phyloP scores from a whole-genome alignment of 2,329 filamentous ascomycete genomes.

The Coleophoma cylindrospora region DNA sequence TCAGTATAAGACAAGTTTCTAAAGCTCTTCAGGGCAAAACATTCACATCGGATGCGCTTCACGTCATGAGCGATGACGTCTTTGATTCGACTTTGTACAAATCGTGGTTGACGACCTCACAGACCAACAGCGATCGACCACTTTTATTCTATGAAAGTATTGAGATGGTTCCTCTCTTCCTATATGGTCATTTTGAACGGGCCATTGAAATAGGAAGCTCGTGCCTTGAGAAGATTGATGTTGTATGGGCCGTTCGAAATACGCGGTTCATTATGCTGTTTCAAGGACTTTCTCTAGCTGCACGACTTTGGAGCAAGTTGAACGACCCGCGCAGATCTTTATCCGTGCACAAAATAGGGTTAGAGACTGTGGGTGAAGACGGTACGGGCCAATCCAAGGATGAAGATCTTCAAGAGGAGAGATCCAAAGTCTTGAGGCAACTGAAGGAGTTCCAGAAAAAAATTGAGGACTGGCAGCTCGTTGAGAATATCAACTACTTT shows the following conservation, averaged over 20 bases:
- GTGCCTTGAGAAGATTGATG: constrained; percentile 39
- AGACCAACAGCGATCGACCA: constrained; percentile 54
- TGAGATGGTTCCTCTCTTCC: constrained; percentile 56
- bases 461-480: constrained; percentile 58
- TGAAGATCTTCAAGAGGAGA: constrained; percentile 36
- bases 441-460: constrained; percentile 51
- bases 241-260: constrained; percentile 56
- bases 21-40: constrained; percentile 75
- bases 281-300: constrained; percentile 52
- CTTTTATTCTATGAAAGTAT: constrained; percentile 64
- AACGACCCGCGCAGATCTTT: constrained; percentile 18
- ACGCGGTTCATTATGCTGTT: constrained; percentile 53
- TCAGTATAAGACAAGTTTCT: constrained; percentile 59
- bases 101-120: constrained; percentile 49
- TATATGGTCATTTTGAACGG: constrained; percentile 57
- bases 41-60: constrained; percentile 32
- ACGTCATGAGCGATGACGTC: constrained; percentile 63
- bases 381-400: constrained; percentile 14
- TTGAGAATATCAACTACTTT: constrained; percentile 67
- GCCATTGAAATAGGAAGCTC: constrained; percentile 51
- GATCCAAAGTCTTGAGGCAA: constrained; percentile 44
- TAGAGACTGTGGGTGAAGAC: not conserved
- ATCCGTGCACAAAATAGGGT: constrained; percentile 13
- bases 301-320: constrained; percentile 33
- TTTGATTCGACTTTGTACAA: constrained; percentile 56